phyloP scores from a whole-genome alignment of 129 eudicot genomes.

The Pulicaria dysenterica region DNA sequence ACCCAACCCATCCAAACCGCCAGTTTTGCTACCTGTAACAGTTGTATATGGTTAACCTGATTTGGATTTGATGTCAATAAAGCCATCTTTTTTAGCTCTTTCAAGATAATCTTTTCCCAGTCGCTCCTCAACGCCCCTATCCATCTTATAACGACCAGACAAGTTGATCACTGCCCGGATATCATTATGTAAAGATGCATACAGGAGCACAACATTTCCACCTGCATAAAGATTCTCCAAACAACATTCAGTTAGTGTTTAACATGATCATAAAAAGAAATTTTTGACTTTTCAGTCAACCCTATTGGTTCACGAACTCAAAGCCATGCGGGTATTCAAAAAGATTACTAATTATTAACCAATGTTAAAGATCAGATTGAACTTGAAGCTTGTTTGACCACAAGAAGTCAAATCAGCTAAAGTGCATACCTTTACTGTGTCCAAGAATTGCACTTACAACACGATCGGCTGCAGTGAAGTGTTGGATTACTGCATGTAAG shows the following conservation, averaged over 20 bases:
- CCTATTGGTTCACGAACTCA: not conserved
- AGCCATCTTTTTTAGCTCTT: conserved; percentile 64
- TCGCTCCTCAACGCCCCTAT: conserved; percentile 59
- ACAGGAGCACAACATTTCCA: conserved; percentile 66
- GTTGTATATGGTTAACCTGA: conserved; percentile 44
- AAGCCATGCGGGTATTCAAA: not conserved
- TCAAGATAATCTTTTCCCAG: conserved; percentile 66
- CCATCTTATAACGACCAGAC: conserved; percentile 76
- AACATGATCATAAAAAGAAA: too few relatives aligned
- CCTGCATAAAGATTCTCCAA: conserved; percentile 40
- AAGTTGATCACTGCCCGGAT: conserved; percentile 56
- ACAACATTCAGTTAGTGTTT: too few relatives aligned
- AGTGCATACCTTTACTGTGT: conserved; percentile 73
- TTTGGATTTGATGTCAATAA: conserved; percentile 53
- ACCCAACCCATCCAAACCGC: not conserved
- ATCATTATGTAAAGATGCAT: conserved; percentile 76
- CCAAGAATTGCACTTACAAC: conserved; percentile 58
- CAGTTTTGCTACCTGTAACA: not conserved
- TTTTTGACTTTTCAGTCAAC: not conserved
- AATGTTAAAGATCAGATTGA: not conserved
- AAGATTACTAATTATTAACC: too few relatives aligned
- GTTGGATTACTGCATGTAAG: conserved; percentile 55
- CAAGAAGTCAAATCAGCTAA: conserved; percentile 15
- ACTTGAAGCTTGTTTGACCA: conserved; percentile 8
- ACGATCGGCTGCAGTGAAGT: conserved; percentile 55